A percentile compares a stretch with the other conserved stretches of the same genome.
Conservation (phyloP, 306 rosid species). For the Quercus wislizeni region DNA sequence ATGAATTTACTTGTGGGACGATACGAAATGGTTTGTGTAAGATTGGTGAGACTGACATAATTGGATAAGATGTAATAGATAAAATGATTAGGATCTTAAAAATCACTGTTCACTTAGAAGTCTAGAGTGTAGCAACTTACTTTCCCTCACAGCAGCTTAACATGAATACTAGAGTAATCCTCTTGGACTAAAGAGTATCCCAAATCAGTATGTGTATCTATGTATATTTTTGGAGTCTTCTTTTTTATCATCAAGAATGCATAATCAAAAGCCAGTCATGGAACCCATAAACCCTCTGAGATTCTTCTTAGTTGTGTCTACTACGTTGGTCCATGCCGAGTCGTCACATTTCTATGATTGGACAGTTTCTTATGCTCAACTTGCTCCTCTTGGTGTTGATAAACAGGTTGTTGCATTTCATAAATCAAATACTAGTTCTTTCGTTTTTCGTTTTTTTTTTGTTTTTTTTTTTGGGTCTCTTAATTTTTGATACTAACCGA, state of each 20-base stretch:
- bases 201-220: too few species aligned
- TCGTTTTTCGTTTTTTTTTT: neutral
- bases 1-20: too few species aligned
- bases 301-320: neutral
- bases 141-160: neutral
- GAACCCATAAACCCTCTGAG: neutral
- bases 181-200: too few species aligned
- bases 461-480: neutral
- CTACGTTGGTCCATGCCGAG: neutral
- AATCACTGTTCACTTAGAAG: too few species aligned
- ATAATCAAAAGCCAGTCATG: neutral
- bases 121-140: neutral
- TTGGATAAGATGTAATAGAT: too few species aligned
- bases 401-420: neutral
- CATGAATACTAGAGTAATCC: too few species aligned
- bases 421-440: neutral
- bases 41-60: too few species aligned
- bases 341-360: neutral
- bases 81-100: too few species aligned
- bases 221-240: too few species aligned
- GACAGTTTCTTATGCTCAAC: neutral
- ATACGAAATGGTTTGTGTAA: too few species aligned
- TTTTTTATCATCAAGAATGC: neutral
- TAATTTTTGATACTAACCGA: neutral
- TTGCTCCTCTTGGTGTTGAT: slow-evolving; percentile 7